Conservation (phyloP, 331 rosid genomes). For the Telfairia occidentalis region DNA sequence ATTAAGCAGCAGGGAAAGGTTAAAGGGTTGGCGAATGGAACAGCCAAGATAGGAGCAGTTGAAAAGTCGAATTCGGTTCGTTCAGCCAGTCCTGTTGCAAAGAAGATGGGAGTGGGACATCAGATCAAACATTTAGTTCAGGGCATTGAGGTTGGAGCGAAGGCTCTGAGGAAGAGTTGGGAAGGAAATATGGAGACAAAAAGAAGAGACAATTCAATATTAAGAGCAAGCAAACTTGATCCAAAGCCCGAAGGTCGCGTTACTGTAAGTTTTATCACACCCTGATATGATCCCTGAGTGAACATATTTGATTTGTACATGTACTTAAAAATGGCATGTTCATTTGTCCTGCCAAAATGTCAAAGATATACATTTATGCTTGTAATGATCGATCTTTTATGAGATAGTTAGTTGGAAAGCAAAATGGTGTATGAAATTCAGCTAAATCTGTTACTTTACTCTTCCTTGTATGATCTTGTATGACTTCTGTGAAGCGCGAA, state of each 20-base stretch:
- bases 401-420: not conserved
- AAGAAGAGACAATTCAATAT: slow-evolving; percentile 45
- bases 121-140: slow-evolving; percentile 51
- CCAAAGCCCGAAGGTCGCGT: slow-evolving; percentile 35
- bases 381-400: not conserved
- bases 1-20: slow-evolving; percentile 53
- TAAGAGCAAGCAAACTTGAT: slow-evolving; percentile 42
- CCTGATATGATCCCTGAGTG: not conserved
- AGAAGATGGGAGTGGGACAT: slow-evolving; percentile 38
- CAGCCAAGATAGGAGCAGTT: slow-evolving; percentile 30
- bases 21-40: slow-evolving; percentile 33
- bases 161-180: slow-evolving; percentile 88
- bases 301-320: not conserved
- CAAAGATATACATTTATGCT: not conserved
- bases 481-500: not conserved
- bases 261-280: slow-evolving; percentile 43
- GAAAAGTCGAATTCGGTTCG: slow-evolving; percentile 44
- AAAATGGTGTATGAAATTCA: not conserved
- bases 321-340: not conserved
- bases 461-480: not conserved
- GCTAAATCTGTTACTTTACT: not conserved
- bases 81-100: slow-evolving; percentile 42
- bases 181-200: slow-evolving; percentile 74
- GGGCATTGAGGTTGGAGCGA: slow-evolving; percentile 66
- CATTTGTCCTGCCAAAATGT: not conserved